Evolutionary conservation across 805 yeast genomes (phyloP).

Genomic region (Myxozyma vanderwaltii): DNA sequence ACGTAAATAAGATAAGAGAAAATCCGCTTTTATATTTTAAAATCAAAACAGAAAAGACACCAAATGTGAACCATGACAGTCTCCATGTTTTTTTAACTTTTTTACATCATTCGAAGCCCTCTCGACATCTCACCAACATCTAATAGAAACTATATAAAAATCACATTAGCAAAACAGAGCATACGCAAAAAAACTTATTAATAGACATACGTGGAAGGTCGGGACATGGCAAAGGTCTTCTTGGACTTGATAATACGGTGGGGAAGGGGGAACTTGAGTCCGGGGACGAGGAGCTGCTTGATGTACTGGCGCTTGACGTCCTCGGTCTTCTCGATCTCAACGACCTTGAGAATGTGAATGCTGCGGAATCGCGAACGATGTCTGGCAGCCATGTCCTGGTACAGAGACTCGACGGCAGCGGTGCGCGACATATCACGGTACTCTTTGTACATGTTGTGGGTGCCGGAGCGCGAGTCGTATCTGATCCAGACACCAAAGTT

Average conservation of each 20-base stretch:
- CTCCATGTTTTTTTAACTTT: conserved; percentile 6
- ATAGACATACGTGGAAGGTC: conserved; percentile 76
- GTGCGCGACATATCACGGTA: conserved; percentile 99
- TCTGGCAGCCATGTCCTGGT: conserved; percentile 99
- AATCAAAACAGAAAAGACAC: conserved; percentile 8
- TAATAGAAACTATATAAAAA: conserved; percentile 12
- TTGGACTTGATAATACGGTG: conserved; percentile 96
- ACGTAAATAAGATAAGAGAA: background rate
- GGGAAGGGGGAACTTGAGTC: conserved; percentile 99
- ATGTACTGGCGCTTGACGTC: conserved; percentile 99
- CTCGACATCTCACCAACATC: background rate
- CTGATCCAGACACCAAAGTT: conserved; percentile 99
- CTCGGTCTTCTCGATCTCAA: conserved; percentile 95
- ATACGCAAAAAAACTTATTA: background rate
- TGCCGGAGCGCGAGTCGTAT: conserved; percentile 99
- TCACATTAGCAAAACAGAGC: background rate
- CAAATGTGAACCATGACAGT: conserved; percentile 7
- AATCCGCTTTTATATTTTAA: background rate
- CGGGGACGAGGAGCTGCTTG: conserved; percentile 93
- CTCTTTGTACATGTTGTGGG: conserved; percentile 99
- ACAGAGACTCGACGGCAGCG: conserved; percentile 97
- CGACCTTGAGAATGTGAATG: conserved; percentile 98
- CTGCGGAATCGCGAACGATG: conserved; percentile 99
- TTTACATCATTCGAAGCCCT: conserved; percentile 3
- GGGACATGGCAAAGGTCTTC: conserved; percentile 84